Conservation (phyloP, 441 rosid genomes). For the Populus hybrid region DNA sequence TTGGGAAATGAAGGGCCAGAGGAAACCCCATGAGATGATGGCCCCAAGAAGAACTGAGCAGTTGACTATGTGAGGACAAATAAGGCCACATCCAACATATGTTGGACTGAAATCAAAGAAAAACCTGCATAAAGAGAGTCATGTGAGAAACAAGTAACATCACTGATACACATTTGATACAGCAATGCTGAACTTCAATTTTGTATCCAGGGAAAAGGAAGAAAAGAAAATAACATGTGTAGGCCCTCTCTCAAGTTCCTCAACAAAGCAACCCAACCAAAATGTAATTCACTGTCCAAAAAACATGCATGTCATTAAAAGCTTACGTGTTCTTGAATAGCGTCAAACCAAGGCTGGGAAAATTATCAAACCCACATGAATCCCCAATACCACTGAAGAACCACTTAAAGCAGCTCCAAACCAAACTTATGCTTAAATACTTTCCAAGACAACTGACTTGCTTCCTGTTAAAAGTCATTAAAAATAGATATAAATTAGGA, state of each 20-base stretch:
- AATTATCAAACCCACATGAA: conserved; percentile 89
- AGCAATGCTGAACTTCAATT: not conserved
- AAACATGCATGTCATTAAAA: not conserved
- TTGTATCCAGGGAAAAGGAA: not conserved
- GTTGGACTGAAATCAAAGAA: conserved; percentile 94
- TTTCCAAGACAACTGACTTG: conserved; percentile 86
- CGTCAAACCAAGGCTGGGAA: conserved; percentile 76
- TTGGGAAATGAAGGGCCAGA: conserved; percentile 75
- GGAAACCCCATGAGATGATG: conserved; percentile 82
- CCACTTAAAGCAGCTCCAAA: conserved; percentile 97
- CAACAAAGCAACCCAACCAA: not conserved
- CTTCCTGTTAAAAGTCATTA: conserved; percentile 48
- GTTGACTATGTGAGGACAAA: conserved; percentile 92
- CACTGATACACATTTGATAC: not conserved
- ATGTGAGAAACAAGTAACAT: not conserved
- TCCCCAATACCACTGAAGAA: conserved; percentile 91
- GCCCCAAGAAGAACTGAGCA: conserved; percentile 89
- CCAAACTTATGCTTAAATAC: conserved; percentile 72
- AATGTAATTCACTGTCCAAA: not conserved
- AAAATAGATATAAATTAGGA: not conserved
- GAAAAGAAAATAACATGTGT: not conserved
- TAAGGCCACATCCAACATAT: conserved; percentile 91
- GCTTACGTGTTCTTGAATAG: conserved; percentile 77
- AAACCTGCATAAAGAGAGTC: conserved; percentile 46
- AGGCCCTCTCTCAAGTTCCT: not conserved